phyloP scores from a whole-genome alignment of 768 basidiomycete species.

The Lentinula sp. region DNA sequence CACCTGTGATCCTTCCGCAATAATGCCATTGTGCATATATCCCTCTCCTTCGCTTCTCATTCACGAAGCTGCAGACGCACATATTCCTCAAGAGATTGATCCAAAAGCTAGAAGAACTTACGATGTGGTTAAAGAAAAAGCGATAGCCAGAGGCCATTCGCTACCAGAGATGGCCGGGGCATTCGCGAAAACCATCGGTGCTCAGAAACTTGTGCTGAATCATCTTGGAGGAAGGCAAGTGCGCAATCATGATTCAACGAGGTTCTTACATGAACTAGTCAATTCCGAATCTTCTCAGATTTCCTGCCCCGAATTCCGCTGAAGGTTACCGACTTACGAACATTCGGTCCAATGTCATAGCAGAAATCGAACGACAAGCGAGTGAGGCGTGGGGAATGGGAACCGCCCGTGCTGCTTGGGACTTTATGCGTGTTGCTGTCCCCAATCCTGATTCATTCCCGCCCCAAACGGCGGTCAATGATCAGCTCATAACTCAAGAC shows the following conservation, averaged over 20 bases:
- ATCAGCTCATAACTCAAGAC: background rate
- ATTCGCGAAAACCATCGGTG: slow-evolving; percentile 59
- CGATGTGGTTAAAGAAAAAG: slow-evolving; percentile 38
- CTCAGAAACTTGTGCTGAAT: slow-evolving; percentile 63
- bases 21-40: slow-evolving; percentile 48
- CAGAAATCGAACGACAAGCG: slow-evolving; percentile 61
- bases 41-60: slow-evolving; percentile 60
- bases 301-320: slow-evolving; percentile 39
- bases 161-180: slow-evolving; percentile 72
- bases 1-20: slow-evolving; percentile 56
- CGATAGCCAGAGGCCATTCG: slow-evolving; percentile 69
- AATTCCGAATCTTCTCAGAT: slow-evolving; percentile 29
- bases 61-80: slow-evolving; percentile 83
- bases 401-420: slow-evolving; percentile 47
- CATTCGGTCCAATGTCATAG: slow-evolving; percentile 38
- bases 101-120: slow-evolving; percentile 35
- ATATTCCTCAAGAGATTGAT: slow-evolving; percentile 53
- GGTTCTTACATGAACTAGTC: background rate
- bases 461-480: background rate
- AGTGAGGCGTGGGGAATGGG: slow-evolving; percentile 48
- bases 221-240: slow-evolving; percentile 68
- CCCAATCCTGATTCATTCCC: slow-evolving; percentile 15
- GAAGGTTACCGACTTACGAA: slow-evolving; percentile 20
- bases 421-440: slow-evolving; percentile 45
- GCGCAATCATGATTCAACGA: background rate